Evolutionary conservation across 2,329 filamentous ascomycete genomes (phyloP).

Genomic region (Trichoderma cornu-damae): DNA sequence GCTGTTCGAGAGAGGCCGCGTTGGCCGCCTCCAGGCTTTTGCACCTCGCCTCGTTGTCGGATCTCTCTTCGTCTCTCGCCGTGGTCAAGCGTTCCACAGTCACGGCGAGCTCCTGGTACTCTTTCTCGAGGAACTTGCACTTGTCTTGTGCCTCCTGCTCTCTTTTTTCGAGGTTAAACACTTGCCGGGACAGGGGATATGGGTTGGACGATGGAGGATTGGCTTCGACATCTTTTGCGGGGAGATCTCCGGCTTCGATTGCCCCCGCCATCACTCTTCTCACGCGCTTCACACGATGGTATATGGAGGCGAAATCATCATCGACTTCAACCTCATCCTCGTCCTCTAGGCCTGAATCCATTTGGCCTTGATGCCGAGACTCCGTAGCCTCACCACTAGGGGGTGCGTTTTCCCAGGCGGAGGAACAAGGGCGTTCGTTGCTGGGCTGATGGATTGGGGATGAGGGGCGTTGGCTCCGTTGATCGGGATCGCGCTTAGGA

Average conservation of each 20-base stretch:
- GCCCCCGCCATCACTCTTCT: not conserved
- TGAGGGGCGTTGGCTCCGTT: too few species aligned
- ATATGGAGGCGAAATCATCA: too few species aligned
- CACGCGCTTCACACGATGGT: too few species aligned
- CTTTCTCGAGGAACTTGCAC: not conserved
- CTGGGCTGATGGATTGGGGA: too few species aligned
- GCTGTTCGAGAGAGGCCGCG: not conserved
- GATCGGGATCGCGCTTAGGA: too few species aligned
- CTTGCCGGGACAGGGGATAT: not conserved
- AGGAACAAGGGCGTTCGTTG: too few species aligned
- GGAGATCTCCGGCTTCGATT: not conserved
- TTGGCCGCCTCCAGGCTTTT: not conserved
- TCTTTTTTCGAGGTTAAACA: slow-evolving; percentile 1
- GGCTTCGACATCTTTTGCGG: not conserved
- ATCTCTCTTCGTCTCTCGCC: not conserved
- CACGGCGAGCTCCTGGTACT: not conserved
- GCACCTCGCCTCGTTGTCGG: not conserved
- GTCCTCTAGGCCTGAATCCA: too few species aligned
- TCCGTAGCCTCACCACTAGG: too few species aligned
- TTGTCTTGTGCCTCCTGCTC: not conserved
- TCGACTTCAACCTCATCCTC: too few species aligned
- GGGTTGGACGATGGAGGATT: not conserved
- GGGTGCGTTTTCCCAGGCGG: too few species aligned
- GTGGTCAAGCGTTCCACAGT: not conserved
- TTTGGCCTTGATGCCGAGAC: too few species aligned